phyloP scores from a whole-genome alignment of 805 yeast genomes.

The Sugiyamaella floridensis region DNA sequence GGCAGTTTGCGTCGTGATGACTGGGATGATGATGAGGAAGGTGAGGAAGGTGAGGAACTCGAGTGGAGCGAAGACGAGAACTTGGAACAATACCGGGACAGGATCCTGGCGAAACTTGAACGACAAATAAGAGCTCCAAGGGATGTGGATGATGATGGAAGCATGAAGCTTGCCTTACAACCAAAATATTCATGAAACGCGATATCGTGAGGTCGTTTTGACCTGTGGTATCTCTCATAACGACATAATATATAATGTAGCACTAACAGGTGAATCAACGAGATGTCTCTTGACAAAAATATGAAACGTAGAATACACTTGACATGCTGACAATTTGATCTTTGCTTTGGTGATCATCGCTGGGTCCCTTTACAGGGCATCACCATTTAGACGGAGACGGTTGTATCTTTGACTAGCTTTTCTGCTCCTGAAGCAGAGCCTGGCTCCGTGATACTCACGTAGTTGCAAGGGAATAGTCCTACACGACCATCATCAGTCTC shows the following conservation, averaged over 20 bases:
- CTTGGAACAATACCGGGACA: slow-evolving; percentile 19
- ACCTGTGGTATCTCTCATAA: no score
- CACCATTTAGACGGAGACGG: no score
- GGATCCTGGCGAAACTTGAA: slow-evolving; percentile 16
- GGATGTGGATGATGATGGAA: not conserved
- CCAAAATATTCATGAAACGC: no score
- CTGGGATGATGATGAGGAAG: slow-evolving; percentile 13
- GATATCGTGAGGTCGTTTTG: no score
- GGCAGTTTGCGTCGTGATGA: not conserved
- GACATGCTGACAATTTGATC: no score
- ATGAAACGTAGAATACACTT: no score
- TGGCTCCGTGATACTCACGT: slow-evolving; percentile 27
- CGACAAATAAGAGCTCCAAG: not conserved
- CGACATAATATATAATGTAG: no score
- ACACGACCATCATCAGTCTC: slow-evolving; percentile 32
- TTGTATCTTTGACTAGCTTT: not conserved
- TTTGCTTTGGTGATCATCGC: no score
- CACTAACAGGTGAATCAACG: no score
- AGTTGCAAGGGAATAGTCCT: slow-evolving; percentile 45
- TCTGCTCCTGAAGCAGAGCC: not conserved
- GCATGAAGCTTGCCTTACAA: not conserved
- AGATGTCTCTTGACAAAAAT: no score
- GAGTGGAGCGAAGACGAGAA: slow-evolving; percentile 26
- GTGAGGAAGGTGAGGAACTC: slow-evolving; percentile 10
- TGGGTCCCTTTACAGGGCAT: no score